phyloP scores from a whole-genome alignment of 2,329 filamentous ascomycete genomes.

The Pyrenochaeta sp. region DNA sequence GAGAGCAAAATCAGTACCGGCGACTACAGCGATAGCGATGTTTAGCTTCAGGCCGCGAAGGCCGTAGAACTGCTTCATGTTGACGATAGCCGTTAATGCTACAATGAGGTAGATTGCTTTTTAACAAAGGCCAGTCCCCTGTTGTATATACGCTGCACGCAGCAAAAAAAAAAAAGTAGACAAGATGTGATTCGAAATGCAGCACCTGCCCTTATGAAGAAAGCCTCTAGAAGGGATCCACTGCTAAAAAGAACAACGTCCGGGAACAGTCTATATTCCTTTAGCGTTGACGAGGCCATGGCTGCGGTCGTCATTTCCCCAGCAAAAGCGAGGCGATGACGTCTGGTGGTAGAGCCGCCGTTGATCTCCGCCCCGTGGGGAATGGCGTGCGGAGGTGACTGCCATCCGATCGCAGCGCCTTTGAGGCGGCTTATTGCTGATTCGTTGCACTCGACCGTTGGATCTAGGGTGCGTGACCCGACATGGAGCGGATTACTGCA shows the following conservation, averaged over 20 bases:
- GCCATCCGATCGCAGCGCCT: slow-evolving; percentile 3
- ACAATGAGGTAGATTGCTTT: not conserved
- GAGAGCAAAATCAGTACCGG: slow-evolving; percentile 74
- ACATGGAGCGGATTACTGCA: not conserved
- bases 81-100: not conserved
- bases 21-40: slow-evolving; percentile 74
- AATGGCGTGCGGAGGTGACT: slow-evolving; percentile 23
- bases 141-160: too few species aligned
- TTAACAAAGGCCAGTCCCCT: not conserved
- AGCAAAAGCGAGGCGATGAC: slow-evolving; percentile 19
- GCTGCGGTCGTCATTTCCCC: slow-evolving; percentile 17
- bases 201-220: slow-evolving; percentile 3
- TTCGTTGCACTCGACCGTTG: not conserved
- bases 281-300: slow-evolving; percentile 12
- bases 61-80: slow-evolving; percentile 65
- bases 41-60: slow-evolving; percentile 70
- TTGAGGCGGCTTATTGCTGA: not conserved
- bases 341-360: slow-evolving; percentile 19
- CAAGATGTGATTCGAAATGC: not conserved
- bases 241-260: slow-evolving; percentile 13
- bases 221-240: slow-evolving; percentile 1
- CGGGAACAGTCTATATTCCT: slow-evolving; percentile 7
- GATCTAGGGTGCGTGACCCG: not conserved
- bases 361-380: slow-evolving; percentile 19
- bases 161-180: not conserved